A percentile compares a stretch with the other conserved stretches of the same genome.
Evolutionary conservation across 441 rosid genomes (phyloP).

Genomic region (Cnidoscolus chayamansa): DNA sequence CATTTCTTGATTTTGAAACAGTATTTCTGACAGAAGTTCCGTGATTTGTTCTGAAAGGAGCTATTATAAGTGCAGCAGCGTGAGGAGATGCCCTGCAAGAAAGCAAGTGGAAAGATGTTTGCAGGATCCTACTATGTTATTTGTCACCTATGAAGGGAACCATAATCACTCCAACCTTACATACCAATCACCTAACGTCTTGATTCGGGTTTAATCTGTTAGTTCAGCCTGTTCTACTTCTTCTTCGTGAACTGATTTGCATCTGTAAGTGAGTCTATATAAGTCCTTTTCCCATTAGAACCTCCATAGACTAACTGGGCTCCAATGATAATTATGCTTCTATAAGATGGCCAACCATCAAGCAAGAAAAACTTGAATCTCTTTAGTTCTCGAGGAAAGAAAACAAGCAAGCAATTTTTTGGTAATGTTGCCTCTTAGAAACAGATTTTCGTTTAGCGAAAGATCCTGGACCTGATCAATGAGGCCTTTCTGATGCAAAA

Average conservation of each 20-base stretch:
- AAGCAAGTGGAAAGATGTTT: constrained; percentile 37
- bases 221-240: no score
- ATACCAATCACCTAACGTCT: constrained; percentile 5
- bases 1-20: no score
- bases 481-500: no score
- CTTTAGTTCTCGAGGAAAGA: no score
- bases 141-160: constrained; percentile 36
- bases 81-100: constrained; percentile 37
- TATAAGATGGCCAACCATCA: no score
- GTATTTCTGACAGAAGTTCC: no score
- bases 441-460: no score
- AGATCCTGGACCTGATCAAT: constrained; percentile 16
- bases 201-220: no score
- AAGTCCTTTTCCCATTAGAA: background rate
- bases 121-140: constrained; percentile 35
- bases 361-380: no score
- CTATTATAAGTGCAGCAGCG: constrained; percentile 39
- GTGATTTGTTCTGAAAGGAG: constrained; percentile 20
- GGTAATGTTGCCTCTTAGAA: no score
- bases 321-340: background rate
- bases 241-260: background rate
- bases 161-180: constrained; percentile 18
- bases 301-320: background rate
- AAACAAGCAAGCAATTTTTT: no score
- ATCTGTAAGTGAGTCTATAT: background rate